Evolutionary conservation across 2,329 filamentous ascomycete genomes (phyloP), one percentile per base, ranked within the genome.

Genomic region (Lachnellula subtilissima): DNA sequence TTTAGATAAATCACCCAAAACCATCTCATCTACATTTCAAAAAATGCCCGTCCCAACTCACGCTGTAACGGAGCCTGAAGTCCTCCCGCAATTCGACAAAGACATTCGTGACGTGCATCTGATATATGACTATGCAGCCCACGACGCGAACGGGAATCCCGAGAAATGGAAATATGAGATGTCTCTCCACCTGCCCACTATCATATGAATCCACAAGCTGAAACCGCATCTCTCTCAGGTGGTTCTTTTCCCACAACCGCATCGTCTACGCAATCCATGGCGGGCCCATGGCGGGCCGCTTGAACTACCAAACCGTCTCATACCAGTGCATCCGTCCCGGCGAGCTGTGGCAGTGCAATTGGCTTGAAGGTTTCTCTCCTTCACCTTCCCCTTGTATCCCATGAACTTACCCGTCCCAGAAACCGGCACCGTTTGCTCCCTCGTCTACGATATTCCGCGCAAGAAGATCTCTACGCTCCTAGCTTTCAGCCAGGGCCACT

Each of bases 111-210:
- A 83, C 61, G 74, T 76, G 2, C 80, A 83, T 59, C 71, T 83
- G 1, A 72, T 84, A 52, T 84, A 84, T 65, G 79, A 84, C 60
- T 83, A 83, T 60, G 72, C 76, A 42, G 79, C 77, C 0, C 67
- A 76, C 52, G 75, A 79, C 53, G 60, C 59, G 2, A 54, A 75
- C 1, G 78, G 79, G 9, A 77, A 77, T 5, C 75, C 78, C 0
- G 78, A 82, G 51, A 83, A 81, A 65, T 84, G 81, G 82, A 75
- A 78, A 1, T 84, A 84, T 61, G 81, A 84, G 57, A 76, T 84
- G 64, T 84, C 51, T 7, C n/a, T 51, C 19, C 32, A 15, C 47
- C 40, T 19, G 36, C 43, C 43, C 23, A 40, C 22, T 32, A 12
- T 32, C 8, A 4, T 32, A 11, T 32, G 28, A 32, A 12, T 9